phyloP scores from a whole-genome alignment of 2,329 filamentous ascomycete genomes.

The Pyrenophora teres region DNA sequence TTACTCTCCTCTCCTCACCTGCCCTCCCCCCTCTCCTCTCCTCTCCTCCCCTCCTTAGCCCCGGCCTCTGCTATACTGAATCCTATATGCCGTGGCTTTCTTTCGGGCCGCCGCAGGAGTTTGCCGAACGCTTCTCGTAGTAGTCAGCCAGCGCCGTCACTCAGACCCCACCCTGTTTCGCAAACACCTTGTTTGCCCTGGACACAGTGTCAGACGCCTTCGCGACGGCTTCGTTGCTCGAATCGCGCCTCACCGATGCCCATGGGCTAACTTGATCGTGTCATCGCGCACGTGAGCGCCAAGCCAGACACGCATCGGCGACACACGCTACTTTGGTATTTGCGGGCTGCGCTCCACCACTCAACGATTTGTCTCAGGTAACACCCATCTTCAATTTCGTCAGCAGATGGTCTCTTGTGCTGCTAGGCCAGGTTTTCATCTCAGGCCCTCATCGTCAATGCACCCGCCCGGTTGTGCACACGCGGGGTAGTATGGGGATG shows the following conservation, averaged over 20 bases:
- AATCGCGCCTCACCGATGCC: constrained; percentile 25
- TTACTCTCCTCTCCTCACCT: no score
- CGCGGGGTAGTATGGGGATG: constrained; percentile 28
- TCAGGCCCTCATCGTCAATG: constrained; percentile 13
- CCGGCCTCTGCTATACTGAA: background rate
- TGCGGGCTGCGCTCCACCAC: constrained; percentile 26
- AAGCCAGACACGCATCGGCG: constrained; percentile 41
- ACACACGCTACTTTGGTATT: constrained; percentile 33
- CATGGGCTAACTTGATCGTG: constrained; percentile 20
- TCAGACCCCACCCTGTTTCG: background rate
- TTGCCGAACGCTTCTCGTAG: background rate
- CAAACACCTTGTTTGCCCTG: constrained; percentile 1
- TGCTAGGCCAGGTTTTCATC: constrained; percentile 24
- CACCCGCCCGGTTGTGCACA: constrained; percentile 16
- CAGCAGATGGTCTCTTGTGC: constrained; percentile 28
- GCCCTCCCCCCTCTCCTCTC: no score
- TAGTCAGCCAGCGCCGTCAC: background rate
- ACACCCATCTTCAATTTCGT: constrained; percentile 30
- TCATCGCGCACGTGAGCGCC: constrained; percentile 32
- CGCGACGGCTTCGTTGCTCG: constrained; percentile 11
- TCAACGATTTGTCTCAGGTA: constrained; percentile 38
- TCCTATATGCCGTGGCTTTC: constrained; percentile 4
- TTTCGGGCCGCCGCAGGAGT: constrained; percentile 1
- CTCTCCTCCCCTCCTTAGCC: no score
- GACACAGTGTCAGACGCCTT: constrained; percentile 9